These are phyloP conservation scores for Gossypium schwendimanii DNA, from an alignment of 441 rosid species.

Conservation along the genomic window DNA sequence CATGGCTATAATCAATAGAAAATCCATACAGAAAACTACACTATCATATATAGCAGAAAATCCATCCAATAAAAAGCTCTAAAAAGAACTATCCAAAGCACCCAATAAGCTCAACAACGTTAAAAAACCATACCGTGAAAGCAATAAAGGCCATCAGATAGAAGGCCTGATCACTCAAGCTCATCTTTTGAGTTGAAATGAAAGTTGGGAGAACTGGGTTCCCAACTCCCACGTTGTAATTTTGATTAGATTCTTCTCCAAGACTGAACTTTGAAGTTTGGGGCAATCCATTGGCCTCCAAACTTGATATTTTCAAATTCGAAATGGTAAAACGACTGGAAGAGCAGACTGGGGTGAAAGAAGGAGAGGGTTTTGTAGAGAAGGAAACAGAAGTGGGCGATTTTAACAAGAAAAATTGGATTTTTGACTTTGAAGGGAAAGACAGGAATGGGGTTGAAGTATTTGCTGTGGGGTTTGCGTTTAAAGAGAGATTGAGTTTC, in stretches of 20 bases:
- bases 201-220: conserved; percentile 34
- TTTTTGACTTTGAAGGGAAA: conserved; percentile 5
- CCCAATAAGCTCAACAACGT: neutral
- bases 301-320: neutral
- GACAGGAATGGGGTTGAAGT: conserved; percentile 21
- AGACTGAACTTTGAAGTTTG: conserved; percentile 18
- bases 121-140: conserved; percentile 51
- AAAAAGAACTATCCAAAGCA: conserved; percentile 10
- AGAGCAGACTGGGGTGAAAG: conserved; percentile 25
- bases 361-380: conserved; percentile 14
- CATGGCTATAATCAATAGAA: neutral
- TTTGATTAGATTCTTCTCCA: conserved; percentile 24
- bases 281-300: conserved; percentile 15
- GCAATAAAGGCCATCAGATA: conserved; percentile 65
- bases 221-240: conserved; percentile 43
- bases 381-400: conserved; percentile 9
- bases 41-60: neutral
- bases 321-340: conserved; percentile 20
- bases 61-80: neutral
- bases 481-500: conserved; percentile 28
- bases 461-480: conserved; percentile 12
- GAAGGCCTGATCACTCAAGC: conserved; percentile 65
- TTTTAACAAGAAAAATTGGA: conserved; percentile 18
- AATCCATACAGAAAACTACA: neutral
- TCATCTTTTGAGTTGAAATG: conserved; percentile 35